phyloP scores from a whole-genome alignment of 139 green algal species.

The Edaphochlamys debaryana region DNA sequence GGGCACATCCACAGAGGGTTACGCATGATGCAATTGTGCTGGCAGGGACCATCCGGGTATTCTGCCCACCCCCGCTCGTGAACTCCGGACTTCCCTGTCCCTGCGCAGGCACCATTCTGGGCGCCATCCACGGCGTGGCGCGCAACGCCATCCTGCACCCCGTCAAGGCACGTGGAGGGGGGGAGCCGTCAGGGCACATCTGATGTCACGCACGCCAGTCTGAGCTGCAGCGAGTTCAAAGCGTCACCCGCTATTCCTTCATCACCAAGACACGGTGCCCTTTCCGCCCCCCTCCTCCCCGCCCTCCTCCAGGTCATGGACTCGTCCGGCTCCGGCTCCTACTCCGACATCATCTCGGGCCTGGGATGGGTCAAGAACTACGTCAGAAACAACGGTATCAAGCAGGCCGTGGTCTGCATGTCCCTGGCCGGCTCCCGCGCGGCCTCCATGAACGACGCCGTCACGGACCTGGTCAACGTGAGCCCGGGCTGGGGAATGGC shows the following conservation, averaged over 20 bases:
- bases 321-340: constrained; percentile 50
- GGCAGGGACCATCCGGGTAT: too few relatives aligned
- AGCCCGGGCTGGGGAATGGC: neutral
- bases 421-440: constrained; percentile 63
- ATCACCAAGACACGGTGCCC: too few relatives aligned
- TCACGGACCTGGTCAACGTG: constrained; percentile 50
- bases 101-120: constrained; percentile 55
- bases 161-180: too few relatives aligned
- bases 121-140: constrained; percentile 71
- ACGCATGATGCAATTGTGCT: too few relatives aligned
- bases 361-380: constrained; percentile 68
- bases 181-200: too few relatives aligned
- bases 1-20: too few relatives aligned
- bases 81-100: too few relatives aligned
- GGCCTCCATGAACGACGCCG: constrained; percentile 66
- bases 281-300: too few relatives aligned
- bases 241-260: too few relatives aligned
- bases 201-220: too few relatives aligned
- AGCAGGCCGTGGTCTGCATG: constrained; percentile 69
- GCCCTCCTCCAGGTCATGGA: constrained; percentile 35
- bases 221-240: too few relatives aligned
- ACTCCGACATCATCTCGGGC: constrained; percentile 65
- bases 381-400: constrained; percentile 48
- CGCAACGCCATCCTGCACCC: constrained; percentile 71
- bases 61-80: too few relatives aligned